Conservation (phyloP, 2,329 filamentous ascomycete genomes). For the Ophiosphaerella narmari region DNA sequence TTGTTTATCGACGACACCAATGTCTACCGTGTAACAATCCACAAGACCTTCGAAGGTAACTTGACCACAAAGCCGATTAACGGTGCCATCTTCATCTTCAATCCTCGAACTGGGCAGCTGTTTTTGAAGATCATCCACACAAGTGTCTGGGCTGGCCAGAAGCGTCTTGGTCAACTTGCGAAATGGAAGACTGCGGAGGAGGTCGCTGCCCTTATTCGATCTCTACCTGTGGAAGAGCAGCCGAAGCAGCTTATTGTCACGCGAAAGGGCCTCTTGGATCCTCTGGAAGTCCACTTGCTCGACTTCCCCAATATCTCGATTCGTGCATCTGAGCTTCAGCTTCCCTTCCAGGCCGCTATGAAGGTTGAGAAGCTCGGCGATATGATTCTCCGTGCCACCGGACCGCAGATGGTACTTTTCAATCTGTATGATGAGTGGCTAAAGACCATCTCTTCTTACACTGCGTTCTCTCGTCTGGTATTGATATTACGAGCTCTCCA, state of each 20-base stretch:
- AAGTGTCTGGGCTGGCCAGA: slow-evolving; percentile 98
- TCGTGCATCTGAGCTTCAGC: slow-evolving; percentile 90
- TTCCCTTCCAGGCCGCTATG: slow-evolving; percentile 99
- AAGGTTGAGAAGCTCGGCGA: slow-evolving; percentile 99
- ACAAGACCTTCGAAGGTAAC: slow-evolving; percentile 99
- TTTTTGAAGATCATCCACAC: slow-evolving; percentile 99
- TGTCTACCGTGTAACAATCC: slow-evolving; percentile 98
- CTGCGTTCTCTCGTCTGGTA: slow-evolving; percentile 93
- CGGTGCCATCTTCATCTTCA: slow-evolving; percentile 99
- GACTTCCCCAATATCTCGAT: slow-evolving; percentile 99
- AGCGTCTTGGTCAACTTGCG: slow-evolving; percentile 95
- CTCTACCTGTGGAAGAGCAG: slow-evolving; percentile 94
- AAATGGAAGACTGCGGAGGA: slow-evolving; percentile 99
- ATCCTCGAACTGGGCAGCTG: slow-evolving; percentile 94
- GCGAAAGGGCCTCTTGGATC: slow-evolving; percentile 93
- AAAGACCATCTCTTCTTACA: slow-evolving; percentile 98
- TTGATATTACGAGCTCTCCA: slow-evolving; percentile 92
- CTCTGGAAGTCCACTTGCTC: slow-evolving; percentile 92
- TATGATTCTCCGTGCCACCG: slow-evolving; percentile 96
- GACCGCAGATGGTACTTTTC: slow-evolving; percentile 99
- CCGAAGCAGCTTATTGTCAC: slow-evolving; percentile 99
- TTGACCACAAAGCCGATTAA: slow-evolving; percentile 99
- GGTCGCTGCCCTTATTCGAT: slow-evolving; percentile 95
- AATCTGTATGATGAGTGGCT: slow-evolving; percentile 99
- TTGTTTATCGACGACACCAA: slow-evolving; percentile 99